Evolutionary conservation across 179 eudicot species (phyloP).

Genomic region (Carnegiea gigantea): DNA sequence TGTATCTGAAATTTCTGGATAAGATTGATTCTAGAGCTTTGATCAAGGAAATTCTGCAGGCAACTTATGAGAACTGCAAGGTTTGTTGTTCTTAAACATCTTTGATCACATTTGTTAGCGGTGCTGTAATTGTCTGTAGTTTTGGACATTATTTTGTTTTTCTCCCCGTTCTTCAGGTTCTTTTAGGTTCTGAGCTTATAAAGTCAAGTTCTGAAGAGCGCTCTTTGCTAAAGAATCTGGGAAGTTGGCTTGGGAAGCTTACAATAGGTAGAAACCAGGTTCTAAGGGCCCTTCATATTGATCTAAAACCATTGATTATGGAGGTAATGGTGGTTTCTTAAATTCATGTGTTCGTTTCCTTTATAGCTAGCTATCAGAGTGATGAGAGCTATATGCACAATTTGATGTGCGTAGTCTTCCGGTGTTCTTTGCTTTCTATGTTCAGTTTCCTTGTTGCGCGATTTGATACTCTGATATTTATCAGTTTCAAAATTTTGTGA

Average conservation of each 20-base stretch:
- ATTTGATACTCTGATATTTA: not conserved
- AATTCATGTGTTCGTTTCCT: not conserved
- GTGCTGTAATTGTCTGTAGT: not conserved
- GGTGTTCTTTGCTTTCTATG: not conserved
- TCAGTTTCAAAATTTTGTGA: not conserved
- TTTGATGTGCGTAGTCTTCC: not conserved
- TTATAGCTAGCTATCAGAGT: not conserved
- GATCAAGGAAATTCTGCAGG: slow-evolving; percentile 68
- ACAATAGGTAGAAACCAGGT: slow-evolving; percentile 90
- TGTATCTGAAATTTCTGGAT: slow-evolving; percentile 89
- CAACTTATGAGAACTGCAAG: slow-evolving; percentile 95
- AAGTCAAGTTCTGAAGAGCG: slow-evolving; percentile 98
- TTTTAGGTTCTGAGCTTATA: slow-evolving; percentile 88
- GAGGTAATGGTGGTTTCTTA: slow-evolving; percentile 47
- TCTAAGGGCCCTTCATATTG: slow-evolving; percentile 79
- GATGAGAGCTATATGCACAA: not conserved
- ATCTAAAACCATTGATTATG: slow-evolving; percentile 81
- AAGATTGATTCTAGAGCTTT: slow-evolving; percentile 69
- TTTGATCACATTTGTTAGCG: not conserved
- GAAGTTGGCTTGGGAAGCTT: slow-evolving; percentile 98
- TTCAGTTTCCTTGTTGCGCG: not conserved
- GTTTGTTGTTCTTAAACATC: slow-evolving; percentile 30
- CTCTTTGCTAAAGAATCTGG: slow-evolving; percentile 86
- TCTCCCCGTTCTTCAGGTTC: slow-evolving; percentile 51
- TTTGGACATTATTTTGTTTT: not conserved